phyloP scores from a whole-genome alignment of 495 filamentous ascomycete species.

The Penicillium taxi region DNA sequence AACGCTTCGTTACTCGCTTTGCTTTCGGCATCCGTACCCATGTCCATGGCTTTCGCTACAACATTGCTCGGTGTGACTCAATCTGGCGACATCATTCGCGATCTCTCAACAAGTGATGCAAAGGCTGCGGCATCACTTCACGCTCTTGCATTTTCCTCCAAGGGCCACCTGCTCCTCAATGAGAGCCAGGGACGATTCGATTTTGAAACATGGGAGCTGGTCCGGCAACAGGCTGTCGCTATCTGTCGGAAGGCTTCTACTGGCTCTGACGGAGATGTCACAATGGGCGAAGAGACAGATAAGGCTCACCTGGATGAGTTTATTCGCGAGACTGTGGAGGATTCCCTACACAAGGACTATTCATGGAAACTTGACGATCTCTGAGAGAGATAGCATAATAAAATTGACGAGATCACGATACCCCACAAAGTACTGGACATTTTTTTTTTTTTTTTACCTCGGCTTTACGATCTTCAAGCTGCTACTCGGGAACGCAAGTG shows the following conservation, averaged over 20 bases:
- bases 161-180: conserved; percentile 63
- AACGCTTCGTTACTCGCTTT: conserved; percentile 68
- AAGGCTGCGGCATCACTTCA: conserved; percentile 60
- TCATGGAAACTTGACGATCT: conserved; percentile 33
- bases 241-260: conserved; percentile 48
- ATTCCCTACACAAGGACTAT: conserved; percentile 33
- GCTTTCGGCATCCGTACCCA: conserved; percentile 65
- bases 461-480: no score
- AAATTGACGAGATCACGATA: background rate
- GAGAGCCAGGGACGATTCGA: conserved; percentile 78
- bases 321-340: conserved; percentile 55
- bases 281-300: conserved; percentile 27
- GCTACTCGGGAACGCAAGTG: no score
- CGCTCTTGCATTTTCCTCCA: conserved; percentile 67
- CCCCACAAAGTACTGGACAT: no score
- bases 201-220: conserved; percentile 66
- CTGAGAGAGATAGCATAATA: conserved; percentile 17
- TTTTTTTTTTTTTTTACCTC: no score
- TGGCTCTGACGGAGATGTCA: conserved; percentile 39
- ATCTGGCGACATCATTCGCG: conserved; percentile 42
- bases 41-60: conserved; percentile 60
- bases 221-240: conserved; percentile 53
- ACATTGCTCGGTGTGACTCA: conserved; percentile 52
- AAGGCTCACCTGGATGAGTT: conserved; percentile 47
- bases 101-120: conserved; percentile 49